phyloP scores from a whole-genome alignment of 805 yeast genomes.

The Kodamaea kakaduensis region DNA sequence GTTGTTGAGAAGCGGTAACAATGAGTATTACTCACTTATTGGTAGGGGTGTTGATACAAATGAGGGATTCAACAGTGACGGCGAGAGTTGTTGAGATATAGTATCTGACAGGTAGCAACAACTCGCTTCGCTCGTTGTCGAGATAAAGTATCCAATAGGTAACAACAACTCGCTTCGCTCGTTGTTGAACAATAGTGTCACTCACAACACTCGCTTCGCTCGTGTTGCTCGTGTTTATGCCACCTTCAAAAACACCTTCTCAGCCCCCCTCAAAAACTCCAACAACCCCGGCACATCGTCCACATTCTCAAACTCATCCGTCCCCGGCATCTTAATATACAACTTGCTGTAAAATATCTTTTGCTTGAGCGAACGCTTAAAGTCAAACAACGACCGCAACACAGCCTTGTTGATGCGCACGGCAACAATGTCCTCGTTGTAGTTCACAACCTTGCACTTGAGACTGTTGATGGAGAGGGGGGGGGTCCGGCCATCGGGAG shows the following conservation, averaged over 20 bases:
- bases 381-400: slow-evolving; percentile 19
- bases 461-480: slow-evolving; percentile 7
- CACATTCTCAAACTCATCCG: slow-evolving; percentile 23
- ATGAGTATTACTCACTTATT: too few relatives aligned
- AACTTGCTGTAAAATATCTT: slow-evolving; percentile 25
- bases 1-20: too few relatives aligned
- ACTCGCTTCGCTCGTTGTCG: background rate
- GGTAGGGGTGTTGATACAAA: too few relatives aligned
- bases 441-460: slow-evolving; percentile 28
- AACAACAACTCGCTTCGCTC: too few relatives aligned
- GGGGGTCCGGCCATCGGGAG: background rate
- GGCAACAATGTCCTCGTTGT: slow-evolving; percentile 24
- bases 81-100: too few relatives aligned
- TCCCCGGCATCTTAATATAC: slow-evolving; percentile 22
- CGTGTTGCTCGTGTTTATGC: slow-evolving; percentile 1
- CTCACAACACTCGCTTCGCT: background rate
- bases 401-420: slow-evolving; percentile 22
- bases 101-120: too few relatives aligned
- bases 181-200: too few relatives aligned
- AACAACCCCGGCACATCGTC: slow-evolving; percentile 20
- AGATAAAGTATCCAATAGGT: too few relatives aligned
- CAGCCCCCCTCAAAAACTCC: slow-evolving; percentile 17
- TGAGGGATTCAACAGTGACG: too few relatives aligned
- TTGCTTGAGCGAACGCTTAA: slow-evolving; percentile 24
- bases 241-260: slow-evolving; percentile 21